Percentiles rank a stretch among this genome's conserved stretches.
Evolutionary conservation across 192 early-diverging fungal species (phyloP).

Genomic region (Coemansia brasiliensis): DNA sequence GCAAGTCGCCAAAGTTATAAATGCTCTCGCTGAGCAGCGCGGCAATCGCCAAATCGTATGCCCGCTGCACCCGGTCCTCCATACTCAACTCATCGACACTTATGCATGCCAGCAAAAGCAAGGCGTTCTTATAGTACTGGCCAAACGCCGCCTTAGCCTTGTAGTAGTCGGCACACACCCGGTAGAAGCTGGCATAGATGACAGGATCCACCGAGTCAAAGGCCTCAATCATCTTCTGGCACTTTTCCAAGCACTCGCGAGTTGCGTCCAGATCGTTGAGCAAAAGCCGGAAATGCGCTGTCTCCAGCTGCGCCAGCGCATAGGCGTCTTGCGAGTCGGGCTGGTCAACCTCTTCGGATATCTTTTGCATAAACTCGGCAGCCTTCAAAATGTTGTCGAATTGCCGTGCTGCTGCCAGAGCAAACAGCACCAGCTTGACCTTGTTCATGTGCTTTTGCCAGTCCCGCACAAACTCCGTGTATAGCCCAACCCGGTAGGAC

Average conservation of each 20-base stretch:
- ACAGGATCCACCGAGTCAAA: constrained; percentile 69
- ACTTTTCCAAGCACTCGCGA: constrained; percentile 78
- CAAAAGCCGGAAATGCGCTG: constrained; percentile 79
- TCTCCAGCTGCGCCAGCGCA: constrained; percentile 81
- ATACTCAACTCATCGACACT: constrained; percentile 74
- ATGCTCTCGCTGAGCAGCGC: constrained; percentile 93
- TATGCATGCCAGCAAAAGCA: constrained; percentile 92
- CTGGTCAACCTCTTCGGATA: constrained; percentile 72
- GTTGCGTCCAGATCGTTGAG: constrained; percentile 81
- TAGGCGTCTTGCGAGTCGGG: constrained; percentile 78
- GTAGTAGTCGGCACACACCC: constrained; percentile 94
- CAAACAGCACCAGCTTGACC: constrained; percentile 84
- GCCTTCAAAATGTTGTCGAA: constrained; percentile 70
- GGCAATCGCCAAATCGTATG: constrained; percentile 86
- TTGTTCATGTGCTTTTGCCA: constrained; percentile 96
- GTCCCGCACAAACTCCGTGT: constrained; percentile 88
- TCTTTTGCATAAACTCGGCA: constrained; percentile 70
- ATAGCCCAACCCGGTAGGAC: constrained; percentile 77
- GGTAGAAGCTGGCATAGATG: constrained; percentile 93
- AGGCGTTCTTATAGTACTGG: constrained; percentile 92
- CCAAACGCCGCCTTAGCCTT: constrained; percentile 93
- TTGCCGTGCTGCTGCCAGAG: constrained; percentile 72
- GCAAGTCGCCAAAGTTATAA: constrained; percentile 99
- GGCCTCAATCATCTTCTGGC: constrained; percentile 70
- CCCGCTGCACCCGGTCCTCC: constrained; percentile 83